Evolutionary conservation across 2,329 filamentous ascomycete species (phyloP), one percentile per base, ranked within the genome.

Genomic region (Talaromyces pinophilus): DNA sequence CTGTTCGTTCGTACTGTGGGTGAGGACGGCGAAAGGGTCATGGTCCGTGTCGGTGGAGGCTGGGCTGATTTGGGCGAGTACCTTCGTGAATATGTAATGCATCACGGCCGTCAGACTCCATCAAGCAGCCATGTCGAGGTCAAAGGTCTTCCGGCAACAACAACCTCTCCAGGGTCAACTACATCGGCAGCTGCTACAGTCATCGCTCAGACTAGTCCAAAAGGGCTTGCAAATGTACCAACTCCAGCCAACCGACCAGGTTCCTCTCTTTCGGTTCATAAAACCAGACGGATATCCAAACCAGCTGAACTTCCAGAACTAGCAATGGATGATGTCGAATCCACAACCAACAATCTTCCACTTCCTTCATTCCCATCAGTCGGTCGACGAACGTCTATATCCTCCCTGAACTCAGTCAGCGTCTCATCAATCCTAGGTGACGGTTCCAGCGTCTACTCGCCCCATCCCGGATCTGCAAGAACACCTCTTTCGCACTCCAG

Each of bases 51-150:
- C 13, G 95, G 95, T 13, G 95, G 95, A 67, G 95, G 95, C n/a
- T 99, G 95, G 95, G 93, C 93, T 15, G 95, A 99, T 77, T 83
- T 99, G 22, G 94, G 91, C 44, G 95, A 98, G 77, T 99, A 97
- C 74, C 84, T 99, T 50, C 90, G 93, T 71, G 92, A 97, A 77
- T 99, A 97, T 73, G 93, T 93, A 7, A 88, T 89, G 67, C 95
- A 99, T 75, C 95, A 99, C 76, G 91, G 92, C 52, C 89, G 92
- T n/a, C 88, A 86, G 54, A 83, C 85, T 35, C 82, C 85, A 22
- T 84, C 82, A 33, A 85, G 87, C 44, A 82, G 82, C 13, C 81
- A 80, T 42, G 81, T 88, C 15, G 86, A 88, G 70, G 81, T 88
- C 17, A 79, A 86, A 63, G 85, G 84, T 11, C 74, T 84, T 25